Evolutionary conservation across 768 basidiomycete species (phyloP), one percentile per base, ranked within the genome.

Genomic region (Suillus tomentosus): DNA sequence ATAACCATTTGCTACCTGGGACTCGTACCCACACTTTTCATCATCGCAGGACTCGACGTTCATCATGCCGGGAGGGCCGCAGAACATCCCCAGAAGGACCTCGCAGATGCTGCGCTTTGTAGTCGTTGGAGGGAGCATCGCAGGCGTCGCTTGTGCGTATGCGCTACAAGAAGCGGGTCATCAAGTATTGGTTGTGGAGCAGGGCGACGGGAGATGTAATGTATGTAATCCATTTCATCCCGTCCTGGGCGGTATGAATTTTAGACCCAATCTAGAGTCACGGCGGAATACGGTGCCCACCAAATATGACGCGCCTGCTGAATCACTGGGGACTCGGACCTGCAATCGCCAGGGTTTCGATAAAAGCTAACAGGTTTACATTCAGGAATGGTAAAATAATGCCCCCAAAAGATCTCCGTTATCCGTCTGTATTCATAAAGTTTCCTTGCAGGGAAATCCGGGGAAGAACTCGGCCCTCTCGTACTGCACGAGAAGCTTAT

Each of bases 281-380:
- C 17, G 78, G 75, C 7, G 81, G 79, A 31, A 69, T 82, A 17
- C 79, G 80, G 14, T 77, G 82, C 0, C 82, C 84, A n/a, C 85
- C 87, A 1, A 85, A 86, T 65, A 81, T 87, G 81, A 85, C 84
- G 42, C 79, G 80, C 40, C 73, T 87, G 0, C 72, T 88, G 50
- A 70, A 77, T 37, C 76, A 82, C 53, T 88, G 87, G 86, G 85
- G 82, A 15, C 75, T 85, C 1, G 80, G 74, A 17, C 79, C 83
- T 40, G 68, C 71, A 11, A 69, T 88, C 47, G 71, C 76, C 6
- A 74, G 76, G 34, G 74, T 79, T 6, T 51, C 73, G 0, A 61
- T 70, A 17, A 67, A 55, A n/a, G 67, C 70, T 9, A 10, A 43
- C 3, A 66, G 64, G 31, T 64, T 73, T 15, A 39, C 67, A 0